These are phyloP conservation scores for Hyaloscypha finlandica DNA, from an alignment of 495 filamentous ascomycete genomes.

Conservation along the genomic window DNA sequence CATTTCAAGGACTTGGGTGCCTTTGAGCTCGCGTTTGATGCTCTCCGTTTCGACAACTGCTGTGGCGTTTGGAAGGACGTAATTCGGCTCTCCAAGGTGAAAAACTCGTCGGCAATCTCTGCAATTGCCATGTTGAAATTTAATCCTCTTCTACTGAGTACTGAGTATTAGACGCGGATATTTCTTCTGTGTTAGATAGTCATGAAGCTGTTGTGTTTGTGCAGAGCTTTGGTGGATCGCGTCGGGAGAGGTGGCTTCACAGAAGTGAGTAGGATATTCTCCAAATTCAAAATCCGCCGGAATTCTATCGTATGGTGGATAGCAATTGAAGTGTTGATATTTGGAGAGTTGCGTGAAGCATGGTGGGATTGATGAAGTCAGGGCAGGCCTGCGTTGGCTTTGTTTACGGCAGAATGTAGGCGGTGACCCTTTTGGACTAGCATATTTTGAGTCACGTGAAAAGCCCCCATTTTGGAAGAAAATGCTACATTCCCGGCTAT, in stretches of 20 bases:
- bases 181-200: neutral
- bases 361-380: neutral
- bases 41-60: conserved; percentile 63
- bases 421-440: neutral
- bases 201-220: neutral
- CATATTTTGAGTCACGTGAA: neutral
- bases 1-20: conserved; percentile 63
- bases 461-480: neutral
- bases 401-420: conserved; percentile 20
- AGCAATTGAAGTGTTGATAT: conserved; percentile 13
- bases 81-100: conserved; percentile 70
- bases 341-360: conserved; percentile 2
- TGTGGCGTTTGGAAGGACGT: conserved; percentile 68
- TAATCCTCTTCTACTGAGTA: neutral
- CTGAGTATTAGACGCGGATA: neutral
- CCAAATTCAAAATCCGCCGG: neutral
- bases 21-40: conserved; percentile 62
- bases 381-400: neutral
- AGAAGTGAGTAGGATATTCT: neutral
- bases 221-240: neutral
- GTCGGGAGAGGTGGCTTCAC: neutral
- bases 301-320: neutral
- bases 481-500: too few relatives aligned
- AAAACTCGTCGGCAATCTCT: conserved; percentile 45
- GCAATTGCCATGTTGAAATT: conserved; percentile 28